Evolutionary conservation across 768 basidiomycete genomes (phyloP), one percentile per base, ranked within the genome.

Genomic region (Cystobasidium ongulense): DNA sequence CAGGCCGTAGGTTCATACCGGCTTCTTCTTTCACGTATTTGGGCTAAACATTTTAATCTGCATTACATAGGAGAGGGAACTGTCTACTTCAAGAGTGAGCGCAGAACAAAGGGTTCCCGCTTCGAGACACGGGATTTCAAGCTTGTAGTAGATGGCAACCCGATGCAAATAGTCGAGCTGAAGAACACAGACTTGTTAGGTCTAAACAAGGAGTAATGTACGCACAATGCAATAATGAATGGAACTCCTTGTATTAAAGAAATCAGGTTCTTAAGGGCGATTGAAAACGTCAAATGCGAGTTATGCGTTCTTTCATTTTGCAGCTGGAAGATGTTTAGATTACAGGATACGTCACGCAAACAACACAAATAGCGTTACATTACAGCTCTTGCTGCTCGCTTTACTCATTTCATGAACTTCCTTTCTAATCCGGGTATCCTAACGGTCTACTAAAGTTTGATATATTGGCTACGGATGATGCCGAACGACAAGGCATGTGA

Each of bases 51-150:
- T 25, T 10, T 39, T 4, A 17, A 31, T 29, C 29, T 38, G 10
- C 27, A 53, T 33, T 72, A 27, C 29, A 23, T 27, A 90, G 89
- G 86, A 25, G 84, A 86, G 23, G 90, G 90, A 5, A 91, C 89
- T 21, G 80, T 91, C 1, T 91, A 91, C 78, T 91, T 91, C 80
- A 91, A 90, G 1, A 90, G 89, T 79, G 88, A 91, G 71, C 85
- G 90, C 52, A 88, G 86, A 81, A 86, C 84, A 18, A 91, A 90
- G 78, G 89, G 89, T 10, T 82, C 85, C 46, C 85, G 85, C 0
- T 91, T 89, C 79, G 86, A 85, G 38, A 87, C 88, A 1, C 78
- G 89, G 10, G 54, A 71, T 17, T 71, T 71, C 54, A 71, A 54
- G 50, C 59, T 73, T 25, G 36, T 41, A 36, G 25, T 73, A 0